phyloP scores from a whole-genome alignment of 2,329 filamentous ascomycete genomes.

The Neofusicoccum kwambonambiense region DNA sequence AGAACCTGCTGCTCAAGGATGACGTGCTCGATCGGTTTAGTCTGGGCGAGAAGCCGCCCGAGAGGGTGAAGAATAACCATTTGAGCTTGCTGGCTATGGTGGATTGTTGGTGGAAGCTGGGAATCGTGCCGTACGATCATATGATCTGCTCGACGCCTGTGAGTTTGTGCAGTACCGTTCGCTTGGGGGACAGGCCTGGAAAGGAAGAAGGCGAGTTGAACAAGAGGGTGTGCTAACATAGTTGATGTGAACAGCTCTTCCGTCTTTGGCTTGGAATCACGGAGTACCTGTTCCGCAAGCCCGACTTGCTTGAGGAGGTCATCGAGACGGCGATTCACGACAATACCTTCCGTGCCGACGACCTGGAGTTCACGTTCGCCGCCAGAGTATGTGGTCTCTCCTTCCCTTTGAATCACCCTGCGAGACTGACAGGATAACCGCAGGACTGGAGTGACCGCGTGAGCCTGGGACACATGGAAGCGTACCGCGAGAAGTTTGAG shows the following conservation, averaged over 20 bases:
- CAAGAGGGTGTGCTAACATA: background rate
- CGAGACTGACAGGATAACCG: background rate
- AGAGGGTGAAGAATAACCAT: conserved; percentile 84
- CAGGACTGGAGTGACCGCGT: conserved; percentile 94
- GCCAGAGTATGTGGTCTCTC: conserved; percentile 59
- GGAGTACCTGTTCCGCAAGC: conserved; percentile 88
- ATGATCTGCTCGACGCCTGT: conserved; percentile 98
- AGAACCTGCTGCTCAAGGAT: conserved; percentile 69
- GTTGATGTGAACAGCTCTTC: conserved; percentile 62
- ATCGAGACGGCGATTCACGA: conserved; percentile 85
- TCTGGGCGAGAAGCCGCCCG: conserved; percentile 66
- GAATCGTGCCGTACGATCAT: conserved; percentile 95
- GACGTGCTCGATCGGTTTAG: conserved; percentile 87
- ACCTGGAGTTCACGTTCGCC: conserved; percentile 96
- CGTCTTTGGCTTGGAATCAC: conserved; percentile 96
- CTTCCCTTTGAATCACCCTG: background rate
- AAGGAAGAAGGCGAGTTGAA: background rate
- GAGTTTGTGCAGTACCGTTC: conserved; percentile 26
- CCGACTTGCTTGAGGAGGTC: conserved; percentile 75
- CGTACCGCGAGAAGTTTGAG: conserved; percentile 88
- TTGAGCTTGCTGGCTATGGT: conserved; percentile 93
- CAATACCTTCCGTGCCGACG: conserved; percentile 88
- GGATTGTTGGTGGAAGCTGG: conserved; percentile 93
- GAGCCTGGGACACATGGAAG: conserved; percentile 84
- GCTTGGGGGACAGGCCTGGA: too few species aligned